Evolutionary conservation across 2,329 filamentous ascomycete species (phyloP).

Genomic region (Ceratocystiopsis minuta): DNA sequence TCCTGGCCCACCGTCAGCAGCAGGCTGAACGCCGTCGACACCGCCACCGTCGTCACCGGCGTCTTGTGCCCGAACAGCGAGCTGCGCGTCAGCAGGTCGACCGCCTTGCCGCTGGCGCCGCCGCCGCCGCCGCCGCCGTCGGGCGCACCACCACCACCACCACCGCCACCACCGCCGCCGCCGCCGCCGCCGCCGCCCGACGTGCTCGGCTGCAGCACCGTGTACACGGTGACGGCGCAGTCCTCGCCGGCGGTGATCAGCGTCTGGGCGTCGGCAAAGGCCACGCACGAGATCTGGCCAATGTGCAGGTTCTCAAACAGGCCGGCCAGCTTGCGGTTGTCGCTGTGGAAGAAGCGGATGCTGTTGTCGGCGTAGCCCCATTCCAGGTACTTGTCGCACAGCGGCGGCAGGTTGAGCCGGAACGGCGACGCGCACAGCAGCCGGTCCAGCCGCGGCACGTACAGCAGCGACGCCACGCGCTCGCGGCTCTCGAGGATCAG

Average conservation of each 20-base stretch:
- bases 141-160: too few species aligned
- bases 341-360: slow-evolving; percentile 67
- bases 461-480: slow-evolving; percentile 60
- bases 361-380: slow-evolving; percentile 93
- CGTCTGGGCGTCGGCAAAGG: slow-evolving; percentile 78
- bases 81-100: slow-evolving; percentile 62
- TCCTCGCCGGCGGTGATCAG: slow-evolving; percentile 85
- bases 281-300: slow-evolving; percentile 66
- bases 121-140: too few species aligned
- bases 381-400: slow-evolving; percentile 80
- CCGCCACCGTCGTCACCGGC: slow-evolving; percentile 63
- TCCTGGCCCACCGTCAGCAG: slow-evolving; percentile 70
- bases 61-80: slow-evolving; percentile 83
- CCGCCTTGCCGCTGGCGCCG: slow-evolving; percentile 39
- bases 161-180: too few species aligned
- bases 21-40: slow-evolving; percentile 75
- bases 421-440: slow-evolving; percentile 71
- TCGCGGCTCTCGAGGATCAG: slow-evolving; percentile 63
- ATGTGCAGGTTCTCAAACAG: slow-evolving; percentile 89
- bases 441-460: slow-evolving; percentile 63
- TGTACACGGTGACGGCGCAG: slow-evolving; percentile 77
- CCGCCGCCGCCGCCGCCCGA: too few species aligned
- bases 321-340: slow-evolving; percentile 66
- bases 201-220: slow-evolving; percentile 35
- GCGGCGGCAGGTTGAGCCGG: slow-evolving; percentile 68